Evolutionary conservation across 208 protist species (phyloP), one percentile per base, ranked within the genome.

Genomic region (Trypanosoma cruzi): DNA sequence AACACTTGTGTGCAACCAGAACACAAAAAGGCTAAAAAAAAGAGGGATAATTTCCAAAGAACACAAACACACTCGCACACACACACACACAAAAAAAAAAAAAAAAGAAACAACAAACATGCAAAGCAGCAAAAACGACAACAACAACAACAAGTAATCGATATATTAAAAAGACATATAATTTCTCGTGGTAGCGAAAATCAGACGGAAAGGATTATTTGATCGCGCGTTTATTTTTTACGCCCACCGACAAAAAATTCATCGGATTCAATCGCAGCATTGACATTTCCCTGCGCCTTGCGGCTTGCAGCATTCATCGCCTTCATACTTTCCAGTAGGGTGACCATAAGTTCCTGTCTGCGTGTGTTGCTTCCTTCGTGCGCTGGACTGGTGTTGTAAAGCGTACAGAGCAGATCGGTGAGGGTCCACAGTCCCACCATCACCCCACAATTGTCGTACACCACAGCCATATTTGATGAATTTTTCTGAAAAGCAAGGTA

Each of bases 401-500:
- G 62, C 20, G 69, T 80, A 32, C 66, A 68, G 22, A 93, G 65
- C 0, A 93, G 72, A 46, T 93, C 85, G 37, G 72, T 86, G 48
- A 90, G 73, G 20, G 88, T 93, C n/a, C 89, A 71, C 13, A 93
- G 48, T 11, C 88, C 88, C 0, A 79, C 44, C 80, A 90, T 86
- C 32, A 70, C 49, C 0, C 88, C 88, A 20, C 78, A 36, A 7
- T 58, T 64, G 62, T 88, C 72, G 74, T 93, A 86, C 55, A 90
- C 75, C 24, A 86, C 67, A 1, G 85, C 84, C 85, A 93, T 90
- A 57, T 89, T 84, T 3, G 69, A 87, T 11, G 36, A 28, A 18
- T 82, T 77, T 44, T 72, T 73, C 49, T 80, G 80, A 60, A 93
- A 93, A 37, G 82, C 77, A 24, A 82, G 56, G 74, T 93, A 93